A percentile compares a stretch with the other conserved stretches of the same genome.
Evolutionary conservation across 1,284 basidiomycete species (phyloP).

Genomic region (Boletellus dicymbophilus): DNA sequence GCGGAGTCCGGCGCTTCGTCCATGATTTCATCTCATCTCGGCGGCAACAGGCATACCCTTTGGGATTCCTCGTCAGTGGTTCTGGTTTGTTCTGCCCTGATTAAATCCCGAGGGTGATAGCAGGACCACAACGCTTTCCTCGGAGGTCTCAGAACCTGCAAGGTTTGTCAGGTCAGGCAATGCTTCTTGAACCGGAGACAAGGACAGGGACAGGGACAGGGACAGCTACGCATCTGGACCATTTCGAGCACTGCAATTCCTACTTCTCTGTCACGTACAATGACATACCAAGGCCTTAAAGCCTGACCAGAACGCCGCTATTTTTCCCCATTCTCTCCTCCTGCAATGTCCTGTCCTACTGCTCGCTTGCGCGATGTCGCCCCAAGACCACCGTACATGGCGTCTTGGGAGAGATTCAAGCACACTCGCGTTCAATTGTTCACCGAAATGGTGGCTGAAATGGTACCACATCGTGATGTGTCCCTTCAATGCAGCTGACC

Average conservation of each 20-base stretch:
- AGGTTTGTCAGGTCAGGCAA: too few relatives aligned
- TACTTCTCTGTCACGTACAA: not conserved
- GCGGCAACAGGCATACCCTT: constrained; percentile 1
- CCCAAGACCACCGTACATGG: constrained; percentile 41
- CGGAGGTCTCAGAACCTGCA: constrained; percentile 1
- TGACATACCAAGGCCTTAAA: constrained; percentile 15
- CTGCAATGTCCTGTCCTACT: constrained; percentile 20
- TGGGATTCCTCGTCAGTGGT: not conserved
- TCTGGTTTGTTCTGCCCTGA: not conserved
- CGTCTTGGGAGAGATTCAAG: constrained; percentile 54
- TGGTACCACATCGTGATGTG: constrained; percentile 37
- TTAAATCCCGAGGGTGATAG: not conserved
- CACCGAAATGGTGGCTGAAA: constrained; percentile 61
- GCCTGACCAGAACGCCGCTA: not conserved
- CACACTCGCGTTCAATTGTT: constrained; percentile 52
- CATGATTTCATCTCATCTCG: not conserved
- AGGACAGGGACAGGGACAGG: too few relatives aligned
- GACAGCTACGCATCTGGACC: constrained; percentile 3
- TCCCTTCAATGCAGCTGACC: constrained; percentile 17
- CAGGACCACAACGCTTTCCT: not conserved
- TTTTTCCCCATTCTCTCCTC: not conserved
- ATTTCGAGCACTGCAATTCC: constrained; percentile 2
- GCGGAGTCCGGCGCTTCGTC: not conserved
- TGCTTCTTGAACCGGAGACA: too few relatives aligned
- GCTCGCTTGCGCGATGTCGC: constrained; percentile 45